These are phyloP conservation scores for Saccharomycopsis phalli DNA, from an alignment of 1,139 yeast species.

Conservation along the genomic window DNA sequence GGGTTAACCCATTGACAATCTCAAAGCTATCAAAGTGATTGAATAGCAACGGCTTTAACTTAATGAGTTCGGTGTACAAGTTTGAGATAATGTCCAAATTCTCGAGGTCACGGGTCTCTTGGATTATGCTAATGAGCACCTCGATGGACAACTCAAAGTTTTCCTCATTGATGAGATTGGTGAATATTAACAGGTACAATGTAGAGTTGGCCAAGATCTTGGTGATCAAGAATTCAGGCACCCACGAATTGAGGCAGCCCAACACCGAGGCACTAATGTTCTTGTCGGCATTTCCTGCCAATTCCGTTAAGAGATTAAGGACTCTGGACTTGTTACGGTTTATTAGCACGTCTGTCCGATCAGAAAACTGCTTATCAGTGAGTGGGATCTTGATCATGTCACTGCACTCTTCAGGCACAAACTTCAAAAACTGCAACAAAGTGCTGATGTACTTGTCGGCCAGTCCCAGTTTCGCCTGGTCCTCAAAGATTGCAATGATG, in stretches of 20 bases:
- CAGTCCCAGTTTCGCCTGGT: constrained; percentile 8
- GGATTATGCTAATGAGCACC: constrained; percentile 67
- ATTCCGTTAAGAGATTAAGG: constrained; percentile 47
- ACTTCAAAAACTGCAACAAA: constrained; percentile 69
- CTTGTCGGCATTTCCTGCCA: constrained; percentile 25
- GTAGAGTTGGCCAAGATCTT: constrained; percentile 53
- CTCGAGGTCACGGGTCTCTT: constrained; percentile 73
- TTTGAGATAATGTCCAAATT: constrained; percentile 54
- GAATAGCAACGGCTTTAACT: constrained; percentile 43
- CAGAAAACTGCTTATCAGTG: constrained; percentile 70
- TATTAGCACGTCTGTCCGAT: constrained; percentile 55
- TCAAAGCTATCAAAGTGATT: constrained; percentile 56
- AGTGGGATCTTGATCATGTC: constrained; percentile 72
- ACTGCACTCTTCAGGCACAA: constrained; percentile 84
- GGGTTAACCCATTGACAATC: constrained; percentile 59
- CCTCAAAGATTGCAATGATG: constrained; percentile 34
- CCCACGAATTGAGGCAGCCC: constrained; percentile 83
- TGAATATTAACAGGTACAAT: constrained; percentile 59
- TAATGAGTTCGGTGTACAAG: constrained; percentile 58
- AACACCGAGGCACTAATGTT: constrained; percentile 37
- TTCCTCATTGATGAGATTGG: constrained; percentile 52
- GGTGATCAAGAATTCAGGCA: constrained; percentile 71
- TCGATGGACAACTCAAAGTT: constrained; percentile 85
- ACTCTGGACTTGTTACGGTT: constrained; percentile 63
- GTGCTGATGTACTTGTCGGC: constrained; percentile 21